These are phyloP conservation scores for Podospora australis DNA, from an alignment of 495 filamentous ascomycete species.

Conservation along the genomic window DNA sequence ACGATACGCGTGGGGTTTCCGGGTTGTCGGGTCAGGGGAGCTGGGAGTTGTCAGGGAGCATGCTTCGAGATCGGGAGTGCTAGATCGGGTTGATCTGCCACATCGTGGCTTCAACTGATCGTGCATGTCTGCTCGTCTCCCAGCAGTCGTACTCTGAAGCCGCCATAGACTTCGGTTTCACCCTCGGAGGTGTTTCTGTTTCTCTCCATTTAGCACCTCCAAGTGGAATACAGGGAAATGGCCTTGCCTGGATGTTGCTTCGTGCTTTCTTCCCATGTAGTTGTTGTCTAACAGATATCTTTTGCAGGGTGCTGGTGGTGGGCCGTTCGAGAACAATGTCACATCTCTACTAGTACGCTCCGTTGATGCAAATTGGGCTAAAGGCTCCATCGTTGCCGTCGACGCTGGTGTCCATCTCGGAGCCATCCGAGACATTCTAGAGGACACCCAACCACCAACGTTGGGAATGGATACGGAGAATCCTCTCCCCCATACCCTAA, in stretches of 20 bases:
- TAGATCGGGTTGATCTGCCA: too few relatives aligned
- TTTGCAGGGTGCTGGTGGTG: slow-evolving; percentile 78
- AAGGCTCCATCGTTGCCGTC: slow-evolving; percentile 75
- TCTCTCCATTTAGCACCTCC: too few relatives aligned
- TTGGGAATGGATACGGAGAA: slow-evolving; percentile 33
- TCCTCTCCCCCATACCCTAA: slow-evolving; percentile 31
- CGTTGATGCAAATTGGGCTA: slow-evolving; percentile 65
- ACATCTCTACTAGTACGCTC: slow-evolving; percentile 87
- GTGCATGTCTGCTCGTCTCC: too few relatives aligned
- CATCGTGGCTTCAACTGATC: too few relatives aligned
- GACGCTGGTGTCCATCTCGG: slow-evolving; percentile 89
- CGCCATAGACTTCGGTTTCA: too few relatives aligned
- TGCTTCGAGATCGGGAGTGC: too few relatives aligned
- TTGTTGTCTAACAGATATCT: slow-evolving; percentile 17
- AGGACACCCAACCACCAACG: slow-evolving; percentile 36
- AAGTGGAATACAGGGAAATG: too few relatives aligned
- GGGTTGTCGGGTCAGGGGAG: too few relatives aligned
- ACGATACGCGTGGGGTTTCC: too few relatives aligned
- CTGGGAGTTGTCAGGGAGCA: too few relatives aligned
- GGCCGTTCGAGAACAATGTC: slow-evolving; percentile 80
- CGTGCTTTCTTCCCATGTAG: neutral
- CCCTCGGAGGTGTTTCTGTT: too few relatives aligned
- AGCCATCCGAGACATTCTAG: slow-evolving; percentile 69
- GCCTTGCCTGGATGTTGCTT: neutral
- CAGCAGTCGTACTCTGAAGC: too few relatives aligned